These are phyloP conservation scores for Phytophthora citricola DNA, from an alignment of 352 stramenopile genomes.

Conservation along the genomic window DNA sequence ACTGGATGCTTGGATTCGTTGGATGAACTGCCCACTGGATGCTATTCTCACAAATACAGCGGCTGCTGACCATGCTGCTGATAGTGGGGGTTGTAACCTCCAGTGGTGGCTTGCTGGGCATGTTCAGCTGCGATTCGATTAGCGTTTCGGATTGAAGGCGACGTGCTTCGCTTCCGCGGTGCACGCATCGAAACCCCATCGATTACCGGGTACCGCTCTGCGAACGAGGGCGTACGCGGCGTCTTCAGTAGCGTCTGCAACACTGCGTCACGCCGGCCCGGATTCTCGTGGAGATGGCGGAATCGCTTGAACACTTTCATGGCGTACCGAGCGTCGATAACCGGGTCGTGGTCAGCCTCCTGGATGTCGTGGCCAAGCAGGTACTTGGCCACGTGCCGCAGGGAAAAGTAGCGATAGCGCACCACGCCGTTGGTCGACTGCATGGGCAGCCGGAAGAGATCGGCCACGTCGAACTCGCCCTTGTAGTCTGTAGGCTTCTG, in stretches of 20 bases:
- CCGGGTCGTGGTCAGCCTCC: constrained; percentile 84
- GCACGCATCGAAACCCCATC: constrained; percentile 84
- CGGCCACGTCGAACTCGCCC: constrained; percentile 83
- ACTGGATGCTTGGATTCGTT: constrained; percentile 15
- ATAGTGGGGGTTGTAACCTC: constrained; percentile 23
- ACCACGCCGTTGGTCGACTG: constrained; percentile 75
- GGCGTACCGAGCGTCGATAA: constrained; percentile 88
- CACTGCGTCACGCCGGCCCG: constrained; percentile 76
- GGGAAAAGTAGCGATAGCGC: constrained; percentile 85
- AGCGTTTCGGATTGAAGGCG: constrained; percentile 44
- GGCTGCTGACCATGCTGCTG: constrained; percentile 34
- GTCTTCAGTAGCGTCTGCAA: constrained; percentile 86
- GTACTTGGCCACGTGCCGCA: constrained; percentile 87
- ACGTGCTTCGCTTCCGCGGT: constrained; percentile 63
- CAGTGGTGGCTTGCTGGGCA: constrained; percentile 29
- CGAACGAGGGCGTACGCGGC: constrained; percentile 85
- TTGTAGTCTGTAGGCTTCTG: constrained; percentile 88
- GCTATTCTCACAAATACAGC: constrained; percentile 42
- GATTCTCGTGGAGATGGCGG: constrained; percentile 80
- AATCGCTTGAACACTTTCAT: constrained; percentile 92
- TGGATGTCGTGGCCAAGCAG: constrained; percentile 84
- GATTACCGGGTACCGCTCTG: constrained; percentile 80
- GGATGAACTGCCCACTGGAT: constrained; percentile 16
- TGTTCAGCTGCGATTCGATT: constrained; percentile 36
- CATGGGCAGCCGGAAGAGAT: constrained; percentile 86